Evolutionary conservation across 1,284 basidiomycete species (phyloP).

Genomic region (Exobasidium rhododendri): DNA sequence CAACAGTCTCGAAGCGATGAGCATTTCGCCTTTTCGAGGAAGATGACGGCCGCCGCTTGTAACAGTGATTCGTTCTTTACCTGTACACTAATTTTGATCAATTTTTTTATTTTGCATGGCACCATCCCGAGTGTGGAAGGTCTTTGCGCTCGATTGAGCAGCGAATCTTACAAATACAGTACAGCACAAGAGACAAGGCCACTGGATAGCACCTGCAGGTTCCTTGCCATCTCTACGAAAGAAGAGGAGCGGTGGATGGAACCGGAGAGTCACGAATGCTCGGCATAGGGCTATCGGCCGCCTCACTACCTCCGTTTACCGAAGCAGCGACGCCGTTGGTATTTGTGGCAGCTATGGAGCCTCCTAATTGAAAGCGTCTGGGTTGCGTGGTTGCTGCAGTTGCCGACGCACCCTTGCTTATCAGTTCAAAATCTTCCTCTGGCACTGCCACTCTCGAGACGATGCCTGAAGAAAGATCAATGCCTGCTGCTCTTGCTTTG

Average conservation of each 20-base stretch:
- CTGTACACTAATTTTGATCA: too few species aligned
- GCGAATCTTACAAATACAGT: too few species aligned
- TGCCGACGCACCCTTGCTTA: background rate
- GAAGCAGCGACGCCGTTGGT: background rate
- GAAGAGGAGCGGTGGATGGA: background rate
- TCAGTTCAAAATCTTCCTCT: slow-evolving; percentile 3
- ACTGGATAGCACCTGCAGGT: too few species aligned
- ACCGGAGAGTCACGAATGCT: background rate
- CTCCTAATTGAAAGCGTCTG: background rate
- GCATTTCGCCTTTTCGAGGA: background rate
- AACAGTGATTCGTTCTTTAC: too few species aligned
- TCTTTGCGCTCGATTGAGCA: too few species aligned
- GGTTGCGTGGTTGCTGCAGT: background rate
- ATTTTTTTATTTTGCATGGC: too few species aligned
- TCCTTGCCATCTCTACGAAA: too few species aligned
- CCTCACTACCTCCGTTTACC: background rate
- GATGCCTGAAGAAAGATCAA: slow-evolving; percentile 19
- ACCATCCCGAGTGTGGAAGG: too few species aligned
- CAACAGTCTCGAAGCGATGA: slow-evolving; percentile 3
- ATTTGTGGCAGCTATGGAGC: background rate
- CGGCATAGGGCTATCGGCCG: slow-evolving; percentile 7
- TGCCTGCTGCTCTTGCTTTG: slow-evolving; percentile 29
- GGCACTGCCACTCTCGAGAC: background rate
- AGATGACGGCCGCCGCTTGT: too few species aligned
- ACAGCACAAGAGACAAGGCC: too few species aligned